Conservation (phyloP, 768 basidiomycete genomes). For the Podaxis sp. region DNA sequence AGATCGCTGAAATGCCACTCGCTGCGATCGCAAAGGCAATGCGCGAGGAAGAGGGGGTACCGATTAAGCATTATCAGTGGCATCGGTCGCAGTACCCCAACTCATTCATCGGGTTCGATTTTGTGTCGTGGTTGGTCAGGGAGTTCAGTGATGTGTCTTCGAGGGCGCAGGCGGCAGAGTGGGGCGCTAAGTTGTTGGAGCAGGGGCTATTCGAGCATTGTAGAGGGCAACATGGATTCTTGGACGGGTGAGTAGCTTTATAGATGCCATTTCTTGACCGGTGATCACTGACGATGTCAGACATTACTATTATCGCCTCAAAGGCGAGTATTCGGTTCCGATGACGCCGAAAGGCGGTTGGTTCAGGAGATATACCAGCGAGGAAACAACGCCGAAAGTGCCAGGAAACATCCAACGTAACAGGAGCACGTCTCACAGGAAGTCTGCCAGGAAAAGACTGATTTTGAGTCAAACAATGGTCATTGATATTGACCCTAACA, state of each 20-base stretch:
- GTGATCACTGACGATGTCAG: constrained; percentile 34
- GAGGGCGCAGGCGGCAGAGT: constrained; percentile 75
- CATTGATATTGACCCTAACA: constrained; percentile 80
- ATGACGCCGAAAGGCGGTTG: constrained; percentile 66
- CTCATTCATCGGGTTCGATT: constrained; percentile 86
- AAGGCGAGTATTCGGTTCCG: constrained; percentile 71
- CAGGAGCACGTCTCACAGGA: constrained; percentile 28
- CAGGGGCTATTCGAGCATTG: constrained; percentile 88
- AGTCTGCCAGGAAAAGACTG: constrained; percentile 50
- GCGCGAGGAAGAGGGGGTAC: constrained; percentile 81
- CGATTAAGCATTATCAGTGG: constrained; percentile 86
- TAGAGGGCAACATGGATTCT: constrained; percentile 73
- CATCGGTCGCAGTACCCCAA: constrained; percentile 72
- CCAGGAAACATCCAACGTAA: constrained; percentile 34
- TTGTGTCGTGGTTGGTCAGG: constrained; percentile 90
- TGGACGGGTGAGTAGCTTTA: constrained; percentile 69
- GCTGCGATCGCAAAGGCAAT: constrained; percentile 75
- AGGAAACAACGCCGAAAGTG: constrained; percentile 34
- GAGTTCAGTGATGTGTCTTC: constrained; percentile 89
- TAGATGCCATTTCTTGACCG: not conserved
- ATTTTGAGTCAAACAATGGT: constrained; percentile 89
- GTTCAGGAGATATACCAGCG: constrained; percentile 61
- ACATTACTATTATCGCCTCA: constrained; percentile 87
- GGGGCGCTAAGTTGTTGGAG: constrained; percentile 74
- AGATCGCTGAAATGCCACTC: constrained; percentile 66